A percentile compares a stretch with the other conserved stretches of the same genome.
Conservation (phyloP, 2,329 filamentous ascomycete species). For the Albifimbria verrucaria region DNA sequence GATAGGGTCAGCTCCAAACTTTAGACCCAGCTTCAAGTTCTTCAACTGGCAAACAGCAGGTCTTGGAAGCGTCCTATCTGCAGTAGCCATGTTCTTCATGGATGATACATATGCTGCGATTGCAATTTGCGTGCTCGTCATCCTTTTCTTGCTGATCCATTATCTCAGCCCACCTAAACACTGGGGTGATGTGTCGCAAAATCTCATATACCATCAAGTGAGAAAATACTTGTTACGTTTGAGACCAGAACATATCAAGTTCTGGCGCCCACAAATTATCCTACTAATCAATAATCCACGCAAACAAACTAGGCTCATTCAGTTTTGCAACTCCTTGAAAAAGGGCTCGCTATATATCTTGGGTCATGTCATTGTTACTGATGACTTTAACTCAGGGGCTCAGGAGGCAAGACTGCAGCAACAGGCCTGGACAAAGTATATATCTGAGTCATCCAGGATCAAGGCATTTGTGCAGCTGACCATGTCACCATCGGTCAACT, state of each 20-base stretch:
- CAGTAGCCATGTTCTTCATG: constrained; percentile 85
- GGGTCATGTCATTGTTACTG: constrained; percentile 82
- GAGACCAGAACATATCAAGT: constrained; percentile 86
- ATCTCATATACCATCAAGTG: constrained; percentile 81
- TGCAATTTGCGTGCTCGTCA: constrained; percentile 68
- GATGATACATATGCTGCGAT: constrained; percentile 76
- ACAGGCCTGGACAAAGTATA: constrained; percentile 79
- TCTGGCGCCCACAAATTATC: constrained; percentile 86
- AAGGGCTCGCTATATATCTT: constrained; percentile 83
- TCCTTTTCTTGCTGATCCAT: constrained; percentile 82
- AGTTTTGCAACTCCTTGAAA: constrained; percentile 89
- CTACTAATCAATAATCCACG: constrained; percentile 79
- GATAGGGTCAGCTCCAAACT: constrained; percentile 84
- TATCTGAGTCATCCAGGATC: constrained; percentile 75
- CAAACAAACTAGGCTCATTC: constrained; percentile 78
- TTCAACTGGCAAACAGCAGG: constrained; percentile 85
- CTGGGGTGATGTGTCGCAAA: constrained; percentile 89
- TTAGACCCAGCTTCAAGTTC: constrained; percentile 82
- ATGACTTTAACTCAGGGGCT: constrained; percentile 75
- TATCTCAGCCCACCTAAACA: constrained; percentile 81
- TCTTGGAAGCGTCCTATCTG: constrained; percentile 70
- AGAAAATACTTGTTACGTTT: constrained; percentile 83
- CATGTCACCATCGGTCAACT: constrained; percentile 78
- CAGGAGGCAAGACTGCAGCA: constrained; percentile 80
- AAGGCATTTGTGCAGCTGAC: constrained; percentile 88